Percentiles rank a stretch among this genome's conserved stretches.
Conservation (phyloP, 1,284 basidiomycete genomes). For the Puccinia coronata region DNA sequence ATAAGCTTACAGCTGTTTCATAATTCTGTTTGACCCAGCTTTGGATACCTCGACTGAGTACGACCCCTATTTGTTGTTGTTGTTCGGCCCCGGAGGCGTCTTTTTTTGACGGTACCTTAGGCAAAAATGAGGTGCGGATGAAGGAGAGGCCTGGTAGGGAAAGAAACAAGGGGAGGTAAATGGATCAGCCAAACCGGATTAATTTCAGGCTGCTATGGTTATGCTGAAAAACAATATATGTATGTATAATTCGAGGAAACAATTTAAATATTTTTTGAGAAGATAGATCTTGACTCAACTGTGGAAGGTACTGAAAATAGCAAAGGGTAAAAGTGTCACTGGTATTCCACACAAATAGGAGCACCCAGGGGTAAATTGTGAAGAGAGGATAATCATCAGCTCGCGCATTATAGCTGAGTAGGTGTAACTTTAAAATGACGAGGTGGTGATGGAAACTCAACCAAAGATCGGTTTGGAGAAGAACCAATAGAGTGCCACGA, state of each 20-base stretch:
- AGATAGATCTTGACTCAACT: constrained; percentile 49
- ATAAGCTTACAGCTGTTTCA: constrained; percentile 57
- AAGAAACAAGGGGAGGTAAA: background rate
- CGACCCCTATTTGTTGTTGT: constrained; percentile 37
- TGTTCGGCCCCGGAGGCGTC: constrained; percentile 50
- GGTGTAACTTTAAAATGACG: background rate
- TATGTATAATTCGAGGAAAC: constrained; percentile 53
- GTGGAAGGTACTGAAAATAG: constrained; percentile 59
- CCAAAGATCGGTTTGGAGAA: constrained; percentile 58
- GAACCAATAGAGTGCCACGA: constrained; percentile 59
- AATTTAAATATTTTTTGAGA: constrained; percentile 53
- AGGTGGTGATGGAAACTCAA: constrained; percentile 39
- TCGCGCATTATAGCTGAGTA: background rate
- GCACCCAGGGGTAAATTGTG: background rate
- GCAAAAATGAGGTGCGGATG: constrained; percentile 52
- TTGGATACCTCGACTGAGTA: constrained; percentile 37
- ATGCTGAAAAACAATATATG: constrained; percentile 54
- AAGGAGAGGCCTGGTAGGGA: constrained; percentile 35
- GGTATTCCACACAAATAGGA: constrained; percentile 6
- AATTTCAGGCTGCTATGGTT: background rate
- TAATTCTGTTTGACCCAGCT: constrained; percentile 57
- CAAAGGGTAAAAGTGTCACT: constrained; percentile 58
- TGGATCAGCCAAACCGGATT: constrained; percentile 35
- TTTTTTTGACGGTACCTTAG: constrained; percentile 56
- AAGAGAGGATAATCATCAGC: background rate